A percentile compares a stretch with the other conserved stretches of the same genome.
phyloP scores from a whole-genome alignment of 768 basidiomycete genomes.

The Agaricus subrufescens region DNA sequence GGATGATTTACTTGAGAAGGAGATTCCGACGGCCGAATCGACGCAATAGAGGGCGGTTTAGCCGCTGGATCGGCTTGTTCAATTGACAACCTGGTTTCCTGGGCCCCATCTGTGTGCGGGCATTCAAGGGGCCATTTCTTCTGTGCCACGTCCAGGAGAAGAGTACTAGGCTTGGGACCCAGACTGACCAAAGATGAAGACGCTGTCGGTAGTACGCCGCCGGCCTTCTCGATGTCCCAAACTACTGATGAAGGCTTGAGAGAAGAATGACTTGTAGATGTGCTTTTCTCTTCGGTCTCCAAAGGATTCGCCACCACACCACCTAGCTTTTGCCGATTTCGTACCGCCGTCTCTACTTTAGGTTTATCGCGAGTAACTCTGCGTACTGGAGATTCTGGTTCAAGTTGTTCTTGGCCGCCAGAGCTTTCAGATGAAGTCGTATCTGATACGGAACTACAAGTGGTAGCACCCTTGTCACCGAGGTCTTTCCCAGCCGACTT shows the following conservation, averaged over 20 bases:
- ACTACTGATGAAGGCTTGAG: constrained; percentile 16
- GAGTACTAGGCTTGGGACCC: constrained; percentile 8
- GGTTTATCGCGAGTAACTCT: neutral
- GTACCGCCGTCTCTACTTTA: neutral
- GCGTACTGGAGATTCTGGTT: neutral
- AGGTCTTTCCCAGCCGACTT: constrained; percentile 19
- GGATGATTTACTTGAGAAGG: neutral
- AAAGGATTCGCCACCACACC: neutral
- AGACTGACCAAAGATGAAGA: constrained; percentile 5
- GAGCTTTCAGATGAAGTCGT: neutral
- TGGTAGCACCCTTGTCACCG: constrained; percentile 1
- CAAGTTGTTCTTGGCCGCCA: neutral
- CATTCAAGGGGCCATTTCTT: neutral
- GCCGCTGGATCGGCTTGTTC: neutral
- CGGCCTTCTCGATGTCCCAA: constrained; percentile 28
- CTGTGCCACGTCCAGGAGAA: constrained; percentile 9
- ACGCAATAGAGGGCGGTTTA: neutral
- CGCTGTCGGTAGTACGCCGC: constrained; percentile 3
- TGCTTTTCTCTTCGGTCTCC: neutral
- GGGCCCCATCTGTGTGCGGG: neutral
- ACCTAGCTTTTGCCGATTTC: neutral
- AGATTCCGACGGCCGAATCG: constrained; percentile 6
- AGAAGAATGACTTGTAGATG: too few relatives aligned
- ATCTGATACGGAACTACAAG: constrained; percentile 9
- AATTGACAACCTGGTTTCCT: neutral